These are phyloP conservation scores for Nyctanthes arbortristis DNA, from an alignment of 257 asterid genomes.

Conservation along the genomic window DNA sequence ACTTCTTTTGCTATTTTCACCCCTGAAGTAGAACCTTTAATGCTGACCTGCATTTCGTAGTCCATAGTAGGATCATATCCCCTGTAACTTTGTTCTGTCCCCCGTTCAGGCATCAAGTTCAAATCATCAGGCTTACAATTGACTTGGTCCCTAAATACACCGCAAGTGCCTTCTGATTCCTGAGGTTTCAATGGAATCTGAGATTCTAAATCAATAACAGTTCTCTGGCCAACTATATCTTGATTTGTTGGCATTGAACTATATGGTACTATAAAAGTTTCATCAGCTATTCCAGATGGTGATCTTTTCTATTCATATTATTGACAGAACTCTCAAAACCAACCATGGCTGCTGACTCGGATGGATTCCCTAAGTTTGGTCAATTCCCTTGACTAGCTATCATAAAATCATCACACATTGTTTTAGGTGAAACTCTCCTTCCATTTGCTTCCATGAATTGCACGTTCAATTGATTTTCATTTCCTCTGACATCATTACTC, in stretches of 20 bases:
- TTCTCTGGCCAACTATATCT: conserved; percentile 50
- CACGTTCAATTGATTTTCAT: conserved; percentile 39
- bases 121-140: conserved; percentile 80
- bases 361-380: conserved; percentile 44
- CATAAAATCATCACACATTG: conserved; percentile 60
- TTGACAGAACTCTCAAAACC: conserved; percentile 37
- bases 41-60: conserved; percentile 77
- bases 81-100: conserved; percentile 50
- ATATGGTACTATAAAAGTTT: conserved; percentile 68
- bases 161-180: conserved; percentile 40
- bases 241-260: conserved; percentile 70
- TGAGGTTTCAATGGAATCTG: conserved; percentile 60
- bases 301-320: conserved; percentile 47
- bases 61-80: conserved; percentile 70
- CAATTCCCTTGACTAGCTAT: conserved; percentile 42
- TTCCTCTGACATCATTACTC: conserved; percentile 41
- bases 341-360: conserved; percentile 51
- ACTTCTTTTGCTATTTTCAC: conserved; percentile 46
- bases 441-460: conserved; percentile 59
- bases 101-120: conserved; percentile 82
- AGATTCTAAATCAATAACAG: conserved; percentile 64
- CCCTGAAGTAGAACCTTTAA: conserved; percentile 34
- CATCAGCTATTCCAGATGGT: conserved; percentile 61
- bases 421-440: conserved; percentile 45
- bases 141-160: conserved; percentile 40